A percentile compares a stretch with the other conserved stretches of the same genome.
These are phyloP conservation scores for Cercospora berteroae DNA, from an alignment of 2,329 filamentous ascomycete genomes.

Conservation along the genomic window DNA sequence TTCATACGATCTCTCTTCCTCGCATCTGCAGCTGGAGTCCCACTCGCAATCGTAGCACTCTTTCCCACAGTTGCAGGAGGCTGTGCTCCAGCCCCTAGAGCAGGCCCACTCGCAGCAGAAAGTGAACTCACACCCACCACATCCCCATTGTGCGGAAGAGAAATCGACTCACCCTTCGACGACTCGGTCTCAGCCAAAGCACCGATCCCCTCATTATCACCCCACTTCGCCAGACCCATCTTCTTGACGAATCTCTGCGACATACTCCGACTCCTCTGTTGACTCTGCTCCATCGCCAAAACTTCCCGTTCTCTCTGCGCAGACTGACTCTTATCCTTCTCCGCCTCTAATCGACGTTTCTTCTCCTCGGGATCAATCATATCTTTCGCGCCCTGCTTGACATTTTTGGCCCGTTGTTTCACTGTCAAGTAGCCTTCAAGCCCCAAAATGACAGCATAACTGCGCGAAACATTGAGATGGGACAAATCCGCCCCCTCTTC, in stretches of 20 bases:
- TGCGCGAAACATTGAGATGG: conserved; percentile 73
- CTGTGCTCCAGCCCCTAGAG: neutral
- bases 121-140: neutral
- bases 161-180: neutral
- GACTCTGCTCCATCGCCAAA: conserved; percentile 42
- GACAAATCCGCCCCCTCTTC: conserved; percentile 75
- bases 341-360: conserved; percentile 45
- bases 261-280: conserved; percentile 39
- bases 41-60: conserved; percentile 12
- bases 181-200: neutral
- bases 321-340: conserved; percentile 57
- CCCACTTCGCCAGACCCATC: conserved; percentile 22
- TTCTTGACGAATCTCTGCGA: conserved; percentile 36
- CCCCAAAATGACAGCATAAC: conserved; percentile 78
- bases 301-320: conserved; percentile 62
- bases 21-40: conserved; percentile 6
- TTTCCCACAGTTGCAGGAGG: neutral
- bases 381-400: conserved; percentile 57
- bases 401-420: conserved; percentile 61
- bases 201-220: conserved; percentile 5
- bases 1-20: conserved; percentile 3
- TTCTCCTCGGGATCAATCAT: conserved; percentile 61
- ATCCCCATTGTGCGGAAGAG: neutral
- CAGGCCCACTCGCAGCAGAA: neutral
- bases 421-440: conserved; percentile 76